These are phyloP conservation scores for Tylopilus balloui DNA, from an alignment of 768 basidiomycete species.

Conservation along the genomic window DNA sequence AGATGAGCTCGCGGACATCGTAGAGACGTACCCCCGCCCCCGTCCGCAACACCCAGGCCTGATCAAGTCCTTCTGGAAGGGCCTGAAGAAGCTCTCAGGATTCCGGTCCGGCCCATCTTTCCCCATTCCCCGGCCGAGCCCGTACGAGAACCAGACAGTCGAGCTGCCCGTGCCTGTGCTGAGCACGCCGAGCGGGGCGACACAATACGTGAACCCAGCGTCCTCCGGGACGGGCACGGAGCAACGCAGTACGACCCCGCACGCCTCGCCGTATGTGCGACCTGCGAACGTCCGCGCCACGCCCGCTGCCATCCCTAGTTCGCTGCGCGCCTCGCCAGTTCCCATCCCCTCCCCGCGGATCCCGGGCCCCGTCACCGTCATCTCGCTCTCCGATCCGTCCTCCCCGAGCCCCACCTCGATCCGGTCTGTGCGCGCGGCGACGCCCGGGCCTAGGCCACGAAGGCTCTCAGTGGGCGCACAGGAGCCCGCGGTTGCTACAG, in stretches of 20 bases:
- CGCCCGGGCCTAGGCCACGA: not conserved
- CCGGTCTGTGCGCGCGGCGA: slow-evolving; percentile 1
- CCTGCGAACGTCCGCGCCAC: not conserved
- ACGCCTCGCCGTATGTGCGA: slow-evolving; percentile 16
- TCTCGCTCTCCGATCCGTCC: slow-evolving; percentile 16
- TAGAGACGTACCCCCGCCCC: slow-evolving; percentile 8
- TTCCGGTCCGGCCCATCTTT: slow-evolving; percentile 10
- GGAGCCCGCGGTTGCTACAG: not conserved
- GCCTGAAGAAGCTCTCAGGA: slow-evolving; percentile 30
- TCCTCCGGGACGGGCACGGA: slow-evolving; percentile 18
- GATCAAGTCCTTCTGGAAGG: slow-evolving; percentile 30
- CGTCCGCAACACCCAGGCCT: slow-evolving; percentile 15
- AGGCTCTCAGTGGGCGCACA: not conserved
- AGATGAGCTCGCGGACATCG: slow-evolving; percentile 12
- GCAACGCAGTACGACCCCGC: slow-evolving; percentile 13
- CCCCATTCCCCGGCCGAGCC: not conserved
- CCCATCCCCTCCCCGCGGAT: not conserved
- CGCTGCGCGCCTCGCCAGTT: slow-evolving; percentile 8
- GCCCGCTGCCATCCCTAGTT: not conserved
- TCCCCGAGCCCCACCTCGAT: slow-evolving; percentile 2
- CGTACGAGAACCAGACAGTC: slow-evolving; percentile 2
- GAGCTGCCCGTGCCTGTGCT: not conserved
- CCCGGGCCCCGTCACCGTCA: slow-evolving; percentile 10
- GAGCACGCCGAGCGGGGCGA: slow-evolving; percentile 4
- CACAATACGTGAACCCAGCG: slow-evolving; percentile 15